Percentiles rank a stretch among this genome's conserved stretches.
Evolutionary conservation across 2,329 filamentous ascomycete species (phyloP).

Genomic region (Fusarium avenaceum): DNA sequence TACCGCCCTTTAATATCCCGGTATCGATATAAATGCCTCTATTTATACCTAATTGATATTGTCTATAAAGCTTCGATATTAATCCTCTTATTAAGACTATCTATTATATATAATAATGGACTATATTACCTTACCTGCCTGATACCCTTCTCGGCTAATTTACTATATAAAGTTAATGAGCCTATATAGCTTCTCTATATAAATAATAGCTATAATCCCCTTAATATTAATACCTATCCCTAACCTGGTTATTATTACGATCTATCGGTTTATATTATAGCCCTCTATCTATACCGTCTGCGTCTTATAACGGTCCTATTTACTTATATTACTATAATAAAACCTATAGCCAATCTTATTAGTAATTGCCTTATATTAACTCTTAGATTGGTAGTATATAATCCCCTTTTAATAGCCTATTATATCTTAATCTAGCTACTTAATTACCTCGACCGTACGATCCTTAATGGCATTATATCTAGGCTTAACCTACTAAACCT

Average conservation of each 20-base stretch:
- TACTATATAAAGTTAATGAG: background rate
- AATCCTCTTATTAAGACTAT: background rate
- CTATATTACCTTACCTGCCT: background rate
- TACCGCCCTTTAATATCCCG: background rate
- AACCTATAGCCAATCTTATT: background rate
- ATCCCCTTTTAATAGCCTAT: background rate
- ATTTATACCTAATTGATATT: conserved; percentile 4
- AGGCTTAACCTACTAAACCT: background rate
- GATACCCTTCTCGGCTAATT: background rate
- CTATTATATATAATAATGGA: background rate
- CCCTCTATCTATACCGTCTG: background rate
- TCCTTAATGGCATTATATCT: background rate
- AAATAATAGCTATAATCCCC: background rate
- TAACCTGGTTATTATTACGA: background rate
- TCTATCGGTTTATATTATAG: background rate
- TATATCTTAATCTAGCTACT: background rate
- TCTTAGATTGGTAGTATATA: background rate
- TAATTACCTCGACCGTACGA: background rate
- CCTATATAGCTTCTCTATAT: background rate
- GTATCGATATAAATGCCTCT: conserved; percentile 3
- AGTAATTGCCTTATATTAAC: background rate
- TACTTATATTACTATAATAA: background rate
- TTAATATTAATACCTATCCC: background rate
- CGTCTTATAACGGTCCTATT: background rate
- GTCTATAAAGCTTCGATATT: conserved; percentile 3